phyloP scores from a whole-genome alignment of 257 asterid genomes.

The Fraxinus americana region DNA sequence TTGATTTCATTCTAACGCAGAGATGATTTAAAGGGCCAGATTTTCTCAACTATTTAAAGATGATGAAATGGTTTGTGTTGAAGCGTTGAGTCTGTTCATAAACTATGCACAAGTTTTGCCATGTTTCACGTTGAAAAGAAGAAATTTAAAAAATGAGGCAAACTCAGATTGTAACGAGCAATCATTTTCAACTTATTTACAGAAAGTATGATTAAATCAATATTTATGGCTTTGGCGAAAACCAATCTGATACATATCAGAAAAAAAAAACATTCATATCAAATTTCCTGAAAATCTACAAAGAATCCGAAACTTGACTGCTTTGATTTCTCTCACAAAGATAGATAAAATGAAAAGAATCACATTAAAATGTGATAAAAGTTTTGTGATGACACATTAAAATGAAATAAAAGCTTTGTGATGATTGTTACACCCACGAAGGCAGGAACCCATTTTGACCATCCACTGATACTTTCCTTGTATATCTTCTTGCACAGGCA shows the following conservation, averaged over 20 bases:
- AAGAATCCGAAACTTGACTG: neutral
- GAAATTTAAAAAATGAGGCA: too few relatives aligned
- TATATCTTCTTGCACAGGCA: neutral
- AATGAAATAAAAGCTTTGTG: neutral
- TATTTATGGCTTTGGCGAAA: neutral
- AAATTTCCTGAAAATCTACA: neutral
- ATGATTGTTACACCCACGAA: neutral
- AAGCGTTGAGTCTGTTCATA: neutral
- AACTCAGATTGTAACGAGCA: too few relatives aligned
- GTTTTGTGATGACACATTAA: neutral
- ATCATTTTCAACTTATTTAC: too few relatives aligned
- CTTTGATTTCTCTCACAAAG: neutral
- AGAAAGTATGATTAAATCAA: too few relatives aligned
- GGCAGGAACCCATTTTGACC: neutral
- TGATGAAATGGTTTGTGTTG: neutral
- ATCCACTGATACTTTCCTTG: neutral
- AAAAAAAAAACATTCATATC: neutral
- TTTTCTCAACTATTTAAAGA: neutral
- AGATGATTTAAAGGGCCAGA: neutral
- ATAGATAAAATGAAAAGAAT: too few relatives aligned
- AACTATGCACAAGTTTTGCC: too few relatives aligned
- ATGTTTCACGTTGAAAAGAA: too few relatives aligned
- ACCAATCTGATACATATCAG: too few relatives aligned
- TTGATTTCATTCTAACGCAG: neutral
- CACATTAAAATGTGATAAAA: neutral